Conservation (phyloP, 805 yeast genomes). For the Kluyveromyces aestuarii region DNA sequence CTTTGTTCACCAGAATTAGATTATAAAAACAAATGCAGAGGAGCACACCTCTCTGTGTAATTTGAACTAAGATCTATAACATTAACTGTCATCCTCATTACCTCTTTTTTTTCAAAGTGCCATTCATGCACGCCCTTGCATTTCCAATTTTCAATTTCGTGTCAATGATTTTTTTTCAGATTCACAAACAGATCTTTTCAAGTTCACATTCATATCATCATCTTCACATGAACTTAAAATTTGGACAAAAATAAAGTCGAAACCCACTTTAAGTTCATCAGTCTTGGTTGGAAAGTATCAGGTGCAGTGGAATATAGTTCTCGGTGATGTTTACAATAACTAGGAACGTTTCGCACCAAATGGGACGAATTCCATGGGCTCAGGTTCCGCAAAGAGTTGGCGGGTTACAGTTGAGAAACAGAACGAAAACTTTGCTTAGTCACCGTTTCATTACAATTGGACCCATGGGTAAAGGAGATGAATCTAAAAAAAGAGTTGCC, state of each 20-base stretch:
- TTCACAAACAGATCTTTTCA: background rate
- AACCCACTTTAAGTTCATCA: background rate
- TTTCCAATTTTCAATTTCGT: background rate
- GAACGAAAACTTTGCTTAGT: constrained; percentile 19
- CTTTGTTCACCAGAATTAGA: too few relatives aligned
- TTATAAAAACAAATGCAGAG: too few relatives aligned
- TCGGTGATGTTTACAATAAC: background rate
- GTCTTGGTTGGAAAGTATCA: background rate
- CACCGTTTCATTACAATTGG: constrained; percentile 12
- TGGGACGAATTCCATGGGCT: constrained; percentile 61
- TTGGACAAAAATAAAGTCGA: background rate
- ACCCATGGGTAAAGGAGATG: background rate
- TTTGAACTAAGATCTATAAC: too few relatives aligned
- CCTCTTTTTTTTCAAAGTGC: too few relatives aligned
- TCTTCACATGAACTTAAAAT: background rate
- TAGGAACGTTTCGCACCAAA: background rate
- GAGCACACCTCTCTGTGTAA: too few relatives aligned
- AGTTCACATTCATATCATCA: background rate
- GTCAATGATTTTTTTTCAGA: background rate
- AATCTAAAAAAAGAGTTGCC: constrained; percentile 8
- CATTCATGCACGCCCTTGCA: too few relatives aligned
- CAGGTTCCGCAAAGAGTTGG: constrained; percentile 36
- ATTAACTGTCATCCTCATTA: too few relatives aligned
- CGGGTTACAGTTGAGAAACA: constrained; percentile 17
- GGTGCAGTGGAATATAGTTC: background rate